Evolutionary conservation across 2,329 filamentous ascomycete genomes (phyloP), one percentile per base, ranked within the genome.

Genomic region (Basipetospora chlamydospora): DNA sequence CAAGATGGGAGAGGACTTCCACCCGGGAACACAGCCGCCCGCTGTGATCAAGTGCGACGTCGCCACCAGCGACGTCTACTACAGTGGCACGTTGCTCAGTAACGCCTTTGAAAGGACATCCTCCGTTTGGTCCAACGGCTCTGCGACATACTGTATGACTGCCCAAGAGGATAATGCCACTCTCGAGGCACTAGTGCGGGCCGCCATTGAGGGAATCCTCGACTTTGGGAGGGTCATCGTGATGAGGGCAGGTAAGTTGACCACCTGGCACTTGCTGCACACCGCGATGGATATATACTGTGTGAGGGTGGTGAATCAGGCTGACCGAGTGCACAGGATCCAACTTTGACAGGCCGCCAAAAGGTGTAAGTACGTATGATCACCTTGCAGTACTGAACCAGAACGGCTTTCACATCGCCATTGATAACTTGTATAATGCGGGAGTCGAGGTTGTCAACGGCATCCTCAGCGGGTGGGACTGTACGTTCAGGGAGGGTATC

Each of bases 101-200:
- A 64, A 71, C 31, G 68, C 71, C 0, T 83, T 84, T 48, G 74
- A 73, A 45, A 74, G 77, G 43, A 77, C 70, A 15, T 77, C 74
- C 3, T 55, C 45, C 0, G 47, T 79, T 1, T 70, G 75, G 57
- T 84, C 79, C 3, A 82, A 82, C 47, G 77, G 77, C 3, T 71
- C 67, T 0, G 77, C 73, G 1, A 53, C 63, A 5, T 83, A 83
- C 56, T 83, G 79, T 58, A 72, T 77, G 55, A 79, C 69, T 2
- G 77, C 77, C 0, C 78, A 83, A 51, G 80, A 84, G 53, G 79
- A 84, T 49, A 81, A 77, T 46, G 79, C 77, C 1, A 70, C 69
- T 1, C 65, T 83, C 1, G 76, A 79, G 46, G 77, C 70, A 5
- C 57, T 84, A 20, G 54, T 81, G 15, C 67, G 79, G 10, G 67